Evolutionary conservation across 768 basidiomycete species (phyloP).

Genomic region (Mycena pura): DNA sequence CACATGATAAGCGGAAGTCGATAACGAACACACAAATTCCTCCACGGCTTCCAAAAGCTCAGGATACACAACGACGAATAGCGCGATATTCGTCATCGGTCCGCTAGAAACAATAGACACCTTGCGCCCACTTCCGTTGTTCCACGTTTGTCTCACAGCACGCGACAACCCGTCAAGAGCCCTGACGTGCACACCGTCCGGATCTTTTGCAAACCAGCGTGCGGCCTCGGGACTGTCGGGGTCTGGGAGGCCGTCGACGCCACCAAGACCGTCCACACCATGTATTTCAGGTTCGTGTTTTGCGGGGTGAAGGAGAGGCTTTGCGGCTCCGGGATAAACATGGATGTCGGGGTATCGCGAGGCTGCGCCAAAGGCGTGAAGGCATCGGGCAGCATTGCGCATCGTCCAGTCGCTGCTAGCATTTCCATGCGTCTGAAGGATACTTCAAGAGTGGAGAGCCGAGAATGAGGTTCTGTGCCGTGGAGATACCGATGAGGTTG

Average conservation of each 20-base stretch:
- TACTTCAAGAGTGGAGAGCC: background rate
- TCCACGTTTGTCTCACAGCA: constrained; percentile 62
- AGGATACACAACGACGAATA: constrained; percentile 65
- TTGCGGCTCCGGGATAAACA: constrained; percentile 72
- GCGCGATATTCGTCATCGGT: constrained; percentile 84
- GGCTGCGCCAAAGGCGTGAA: constrained; percentile 76
- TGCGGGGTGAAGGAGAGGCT: constrained; percentile 68
- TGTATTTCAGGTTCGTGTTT: constrained; percentile 82
- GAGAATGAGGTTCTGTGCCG: constrained; percentile 50
- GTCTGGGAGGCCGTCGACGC: constrained; percentile 77
- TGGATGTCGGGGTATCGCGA: constrained; percentile 45
- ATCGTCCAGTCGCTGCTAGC: constrained; percentile 65
- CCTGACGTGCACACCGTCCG: constrained; percentile 48
- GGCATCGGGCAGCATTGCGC: constrained; percentile 78
- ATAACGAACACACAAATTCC: constrained; percentile 60
- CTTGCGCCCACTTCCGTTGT: constrained; percentile 62
- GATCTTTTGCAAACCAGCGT: constrained; percentile 52
- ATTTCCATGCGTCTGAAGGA: constrained; percentile 80
- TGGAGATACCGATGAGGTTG: constrained; percentile 81
- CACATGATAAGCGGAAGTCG: background rate
- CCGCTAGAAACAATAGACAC: constrained; percentile 79
- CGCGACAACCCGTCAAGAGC: constrained; percentile 76
- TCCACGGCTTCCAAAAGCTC: constrained; percentile 62
- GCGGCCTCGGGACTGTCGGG: constrained; percentile 55
- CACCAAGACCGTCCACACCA: constrained; percentile 82